Evolutionary conservation across 2,329 filamentous ascomycete species (phyloP).

Genomic region (Aspergillus oerlinghausenensis): DNA sequence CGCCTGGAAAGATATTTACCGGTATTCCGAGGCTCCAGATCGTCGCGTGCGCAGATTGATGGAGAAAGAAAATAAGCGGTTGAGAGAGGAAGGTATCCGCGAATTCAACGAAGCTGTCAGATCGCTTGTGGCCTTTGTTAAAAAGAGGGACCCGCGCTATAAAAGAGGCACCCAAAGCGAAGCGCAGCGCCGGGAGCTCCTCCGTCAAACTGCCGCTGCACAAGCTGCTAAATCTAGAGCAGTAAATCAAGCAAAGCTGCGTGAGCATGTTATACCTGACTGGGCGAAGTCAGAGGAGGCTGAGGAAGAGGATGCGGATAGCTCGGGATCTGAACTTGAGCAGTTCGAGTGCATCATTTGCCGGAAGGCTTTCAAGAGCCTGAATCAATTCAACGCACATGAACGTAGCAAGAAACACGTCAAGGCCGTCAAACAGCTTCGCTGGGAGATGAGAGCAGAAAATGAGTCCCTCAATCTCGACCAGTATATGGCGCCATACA

Average conservation of each 20-base stretch:
- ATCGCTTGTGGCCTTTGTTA: conserved; percentile 79
- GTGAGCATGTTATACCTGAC: conserved; percentile 60
- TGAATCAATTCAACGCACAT: conserved; percentile 85
- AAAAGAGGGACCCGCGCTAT: conserved; percentile 86
- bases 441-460: conserved; percentile 77
- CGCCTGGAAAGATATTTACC: conserved; percentile 82
- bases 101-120: conserved; percentile 92
- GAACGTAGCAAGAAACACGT: conserved; percentile 95
- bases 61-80: conserved; percentile 90
- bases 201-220: conserved; percentile 73
- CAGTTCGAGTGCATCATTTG: conserved; percentile 61
- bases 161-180: conserved; percentile 71
- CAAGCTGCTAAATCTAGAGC: conserved; percentile 81
- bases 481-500: not conserved
- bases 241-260: conserved; percentile 70
- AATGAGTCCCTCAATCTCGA: conserved; percentile 49
- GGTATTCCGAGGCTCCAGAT: conserved; percentile 80
- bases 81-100: conserved; percentile 73
- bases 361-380: conserved; percentile 72
- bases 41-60: conserved; percentile 75
- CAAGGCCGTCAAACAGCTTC: conserved; percentile 77
- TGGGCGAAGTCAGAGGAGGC: conserved; percentile 65
- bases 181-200: conserved; percentile 69
- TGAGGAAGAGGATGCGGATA: conserved; percentile 47
- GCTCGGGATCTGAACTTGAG: conserved; percentile 46